Conservation (phyloP, 106 monocot genomes). For the Ottelia alismoides region DNA sequence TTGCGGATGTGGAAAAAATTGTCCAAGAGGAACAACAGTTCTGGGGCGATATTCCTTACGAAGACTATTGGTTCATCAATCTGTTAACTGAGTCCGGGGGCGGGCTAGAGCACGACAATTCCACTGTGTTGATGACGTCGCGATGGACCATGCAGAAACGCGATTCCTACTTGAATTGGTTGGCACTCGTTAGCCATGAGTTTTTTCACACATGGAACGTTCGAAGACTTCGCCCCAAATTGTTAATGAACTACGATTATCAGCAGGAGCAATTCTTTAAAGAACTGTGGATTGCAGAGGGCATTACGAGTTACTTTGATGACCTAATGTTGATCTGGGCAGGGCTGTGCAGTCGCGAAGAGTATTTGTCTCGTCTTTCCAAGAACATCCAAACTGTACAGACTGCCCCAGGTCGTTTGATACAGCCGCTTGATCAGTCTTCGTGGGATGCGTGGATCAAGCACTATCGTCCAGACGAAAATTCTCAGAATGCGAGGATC, state of each 20-base stretch:
- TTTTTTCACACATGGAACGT: not conserved
- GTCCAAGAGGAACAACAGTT: not conserved
- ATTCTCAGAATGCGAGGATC: not conserved
- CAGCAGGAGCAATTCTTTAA: not conserved
- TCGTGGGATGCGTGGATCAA: too few species aligned
- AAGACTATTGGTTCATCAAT: not conserved
- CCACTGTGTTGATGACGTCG: not conserved
- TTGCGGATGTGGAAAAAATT: not conserved
- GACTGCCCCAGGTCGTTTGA: too few species aligned
- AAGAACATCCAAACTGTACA: not conserved
- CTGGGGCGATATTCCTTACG: not conserved
- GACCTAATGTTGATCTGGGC: not conserved
- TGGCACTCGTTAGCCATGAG: not conserved
- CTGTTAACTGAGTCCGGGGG: not conserved
- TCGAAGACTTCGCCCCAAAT: not conserved
- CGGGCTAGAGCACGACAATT: not conserved
- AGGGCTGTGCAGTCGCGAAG: not conserved
- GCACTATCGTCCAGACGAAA: too few species aligned
- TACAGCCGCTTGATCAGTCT: too few species aligned
- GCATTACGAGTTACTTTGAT: not conserved
- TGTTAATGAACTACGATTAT: not conserved
- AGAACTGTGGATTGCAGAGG: not conserved
- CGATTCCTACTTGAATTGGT: not conserved
- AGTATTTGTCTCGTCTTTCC: not conserved
- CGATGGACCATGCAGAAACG: too few species aligned